Evolutionary conservation across 306 rosid species (phyloP), one percentile per base, ranked within the genome.

Genomic region (Cicer yamashitae): DNA sequence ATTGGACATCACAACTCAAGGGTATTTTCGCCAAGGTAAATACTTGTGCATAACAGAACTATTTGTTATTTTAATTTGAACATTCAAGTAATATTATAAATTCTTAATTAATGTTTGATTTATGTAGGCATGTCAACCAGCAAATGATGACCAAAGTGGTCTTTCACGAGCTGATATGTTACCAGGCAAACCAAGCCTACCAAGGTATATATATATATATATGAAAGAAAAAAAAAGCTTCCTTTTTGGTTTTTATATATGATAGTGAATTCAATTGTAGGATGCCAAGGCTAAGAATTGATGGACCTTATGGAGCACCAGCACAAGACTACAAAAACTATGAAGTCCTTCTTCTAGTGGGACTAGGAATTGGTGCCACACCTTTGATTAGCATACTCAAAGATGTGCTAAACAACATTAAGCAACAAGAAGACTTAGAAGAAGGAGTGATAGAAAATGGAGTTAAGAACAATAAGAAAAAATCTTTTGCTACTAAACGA

Each of bases 271-370:
- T 8, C 8, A 70, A 34, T 57, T 77, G 71, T 76, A 92, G 98
- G 82, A 87, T 93, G 88, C 98, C 98, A 46, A 91, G 68, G 72
- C 78, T 93, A 12, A 13, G 67, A 47, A 82, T 93, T 11, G 98
- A 93, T 54, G 98, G 98, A 40, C 92, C 98, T 0, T 91, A 93
- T 1, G 98, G 98, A 76, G 97, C 98, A 4, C 97, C 97, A 20
- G 96, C 98, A 41, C 98, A 93, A 64, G 97, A 91, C 79, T 93
- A 93, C 86, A 89, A 91, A 47, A 73, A 84, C n/a, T 93, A 93
- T 12, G 97, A 91, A 37, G 97, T 93, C 4, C 82, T 93, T 14
- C 96, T 93, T 61, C 93, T 93, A 0, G 93, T 91, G 2, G 98
- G 98, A 3, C 84, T 93, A 18, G 98, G 98, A 67, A 91, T 91